A percentile compares a stretch with the other conserved stretches of the same genome.
These are phyloP conservation scores for Tilletia indica DNA, from an alignment of 1,284 basidiomycete genomes.

Conservation along the genomic window DNA sequence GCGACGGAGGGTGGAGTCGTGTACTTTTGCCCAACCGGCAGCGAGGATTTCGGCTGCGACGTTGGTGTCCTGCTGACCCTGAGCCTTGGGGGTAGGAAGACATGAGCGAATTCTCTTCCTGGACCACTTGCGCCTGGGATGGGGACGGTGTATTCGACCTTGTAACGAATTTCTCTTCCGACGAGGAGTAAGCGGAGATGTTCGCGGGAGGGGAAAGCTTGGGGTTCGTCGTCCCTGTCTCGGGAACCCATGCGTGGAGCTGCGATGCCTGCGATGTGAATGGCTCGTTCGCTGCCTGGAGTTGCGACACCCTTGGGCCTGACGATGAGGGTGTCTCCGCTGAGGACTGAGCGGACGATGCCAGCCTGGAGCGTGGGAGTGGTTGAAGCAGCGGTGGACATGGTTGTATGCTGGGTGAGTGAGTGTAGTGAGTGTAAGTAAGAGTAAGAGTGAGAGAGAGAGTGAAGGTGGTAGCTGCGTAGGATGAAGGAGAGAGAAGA, in stretches of 20 bases:
- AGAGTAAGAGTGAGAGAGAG: too few relatives aligned
- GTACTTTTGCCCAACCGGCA: constrained; percentile 86
- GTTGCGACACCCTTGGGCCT: constrained; percentile 44
- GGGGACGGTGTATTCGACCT: constrained; percentile 71
- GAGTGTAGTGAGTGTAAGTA: too few relatives aligned
- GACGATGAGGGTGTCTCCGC: constrained; percentile 47
- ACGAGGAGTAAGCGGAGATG: constrained; percentile 79
- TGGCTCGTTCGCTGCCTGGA: constrained; percentile 36
- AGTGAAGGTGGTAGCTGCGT: too few relatives aligned
- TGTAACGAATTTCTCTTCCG: constrained; percentile 82
- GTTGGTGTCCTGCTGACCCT: constrained; percentile 47
- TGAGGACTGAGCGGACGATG: constrained; percentile 46
- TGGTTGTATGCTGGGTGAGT: background rate
- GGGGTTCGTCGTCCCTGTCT: constrained; percentile 61
- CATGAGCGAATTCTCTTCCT: constrained; percentile 43
- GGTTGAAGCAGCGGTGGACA: constrained; percentile 20
- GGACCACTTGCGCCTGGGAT: constrained; percentile 18
- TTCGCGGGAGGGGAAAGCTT: constrained; percentile 89
- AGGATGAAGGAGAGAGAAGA: too few relatives aligned
- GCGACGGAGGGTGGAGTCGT: constrained; percentile 68
- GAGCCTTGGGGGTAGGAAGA: constrained; percentile 45
- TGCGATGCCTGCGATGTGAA: constrained; percentile 50
- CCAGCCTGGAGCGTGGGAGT: constrained; percentile 44
- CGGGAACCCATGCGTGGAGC: constrained; percentile 47
- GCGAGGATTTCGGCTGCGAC: constrained; percentile 71